Evolutionary conservation across 495 filamentous ascomycete species (phyloP).

Genomic region (Talaromyces liani): DNA sequence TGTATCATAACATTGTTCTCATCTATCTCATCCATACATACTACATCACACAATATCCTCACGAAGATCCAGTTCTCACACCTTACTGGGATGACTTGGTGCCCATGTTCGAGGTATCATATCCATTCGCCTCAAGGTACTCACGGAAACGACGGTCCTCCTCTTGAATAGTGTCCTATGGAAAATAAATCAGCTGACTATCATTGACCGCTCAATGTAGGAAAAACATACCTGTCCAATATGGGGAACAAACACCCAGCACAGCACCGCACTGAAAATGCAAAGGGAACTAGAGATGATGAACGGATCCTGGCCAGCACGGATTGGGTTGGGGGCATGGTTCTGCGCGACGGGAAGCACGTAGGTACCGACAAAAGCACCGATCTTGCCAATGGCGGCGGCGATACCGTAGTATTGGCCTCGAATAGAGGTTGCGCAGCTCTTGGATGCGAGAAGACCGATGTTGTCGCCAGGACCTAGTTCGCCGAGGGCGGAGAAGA

Average conservation of each 20-base stretch:
- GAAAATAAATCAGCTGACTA: background rate
- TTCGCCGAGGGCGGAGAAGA: constrained; percentile 81
- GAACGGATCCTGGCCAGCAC: constrained; percentile 73
- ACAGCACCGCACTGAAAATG: constrained; percentile 54
- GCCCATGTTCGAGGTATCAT: constrained; percentile 63
- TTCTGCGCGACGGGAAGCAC: constrained; percentile 66
- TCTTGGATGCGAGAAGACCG: constrained; percentile 79
- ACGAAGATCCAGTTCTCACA: background rate
- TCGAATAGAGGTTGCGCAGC: constrained; percentile 74
- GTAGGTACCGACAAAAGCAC: constrained; percentile 84
- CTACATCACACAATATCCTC: background rate
- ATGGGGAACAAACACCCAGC: constrained; percentile 51
- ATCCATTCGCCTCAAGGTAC: constrained; percentile 60
- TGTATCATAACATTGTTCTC: background rate
- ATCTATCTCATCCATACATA: background rate
- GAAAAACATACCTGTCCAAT: constrained; percentile 50
- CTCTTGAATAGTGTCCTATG: constrained; percentile 54
- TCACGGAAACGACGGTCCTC: constrained; percentile 67
- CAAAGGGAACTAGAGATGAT: constrained; percentile 61
- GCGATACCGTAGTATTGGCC: constrained; percentile 91
- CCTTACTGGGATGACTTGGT: constrained; percentile 13
- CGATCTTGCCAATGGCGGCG: constrained; percentile 75
- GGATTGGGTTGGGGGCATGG: constrained; percentile 50
- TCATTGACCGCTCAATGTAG: background rate
- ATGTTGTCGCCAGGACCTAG: constrained; percentile 89